Evolutionary conservation across 257 asterid species (phyloP).

Genomic region (Gardenia jasminoides): DNA sequence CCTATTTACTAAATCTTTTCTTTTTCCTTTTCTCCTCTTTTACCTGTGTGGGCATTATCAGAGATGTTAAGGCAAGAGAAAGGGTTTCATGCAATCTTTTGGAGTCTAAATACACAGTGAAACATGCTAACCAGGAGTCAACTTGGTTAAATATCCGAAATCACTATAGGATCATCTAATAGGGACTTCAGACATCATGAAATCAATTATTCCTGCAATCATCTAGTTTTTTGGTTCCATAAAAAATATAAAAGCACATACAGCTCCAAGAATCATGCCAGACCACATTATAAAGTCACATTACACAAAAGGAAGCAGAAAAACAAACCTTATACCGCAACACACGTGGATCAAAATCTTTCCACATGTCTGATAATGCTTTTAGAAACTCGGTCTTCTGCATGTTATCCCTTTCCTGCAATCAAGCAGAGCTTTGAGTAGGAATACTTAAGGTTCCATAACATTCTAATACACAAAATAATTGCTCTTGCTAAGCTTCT

Average conservation of each 20-base stretch:
- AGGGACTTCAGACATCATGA: neutral
- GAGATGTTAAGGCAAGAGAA: neutral
- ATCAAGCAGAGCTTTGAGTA: conserved; percentile 25
- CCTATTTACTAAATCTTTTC: neutral
- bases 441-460: neutral
- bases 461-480: neutral
- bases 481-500: neutral
- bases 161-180: neutral
- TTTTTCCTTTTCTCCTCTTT: neutral
- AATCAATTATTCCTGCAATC: neutral
- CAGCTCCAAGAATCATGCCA: neutral
- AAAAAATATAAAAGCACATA: neutral
- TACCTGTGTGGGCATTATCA: neutral
- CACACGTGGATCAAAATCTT: conserved; percentile 95
- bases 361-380: conserved; percentile 99
- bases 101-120: neutral
- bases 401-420: conserved; percentile 98
- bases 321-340: conserved; percentile 90
- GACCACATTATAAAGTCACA: conserved; percentile 5
- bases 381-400: conserved; percentile 94
- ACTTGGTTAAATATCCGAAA: neutral
- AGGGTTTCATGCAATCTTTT: neutral
- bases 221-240: neutral
- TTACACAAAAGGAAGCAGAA: conserved; percentile 19
- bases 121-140: neutral